These are phyloP conservation scores for Eucalyptus camaldulensis DNA, from an alignment of 345 rosid genomes.

Conservation along the genomic window DNA sequence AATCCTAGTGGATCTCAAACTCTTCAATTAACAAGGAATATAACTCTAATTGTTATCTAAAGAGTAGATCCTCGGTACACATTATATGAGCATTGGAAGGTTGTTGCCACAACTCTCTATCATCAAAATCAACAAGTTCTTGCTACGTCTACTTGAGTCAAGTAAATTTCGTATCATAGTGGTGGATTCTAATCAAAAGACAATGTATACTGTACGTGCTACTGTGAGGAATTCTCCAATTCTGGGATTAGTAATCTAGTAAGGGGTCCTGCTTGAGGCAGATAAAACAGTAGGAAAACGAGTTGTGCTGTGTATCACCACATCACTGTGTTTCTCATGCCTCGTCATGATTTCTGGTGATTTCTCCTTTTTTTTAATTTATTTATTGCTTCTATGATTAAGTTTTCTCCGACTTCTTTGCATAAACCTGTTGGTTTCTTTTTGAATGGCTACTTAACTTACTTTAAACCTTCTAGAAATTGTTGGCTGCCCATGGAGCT, in stretches of 20 bases:
- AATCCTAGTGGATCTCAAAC: neutral
- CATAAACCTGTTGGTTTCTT: neutral
- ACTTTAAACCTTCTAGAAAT: constrained; percentile 41
- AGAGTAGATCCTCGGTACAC: neutral
- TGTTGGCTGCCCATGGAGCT: constrained; percentile 90
- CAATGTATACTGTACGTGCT: neutral
- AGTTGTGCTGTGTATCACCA: neutral
- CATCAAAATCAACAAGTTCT: neutral
- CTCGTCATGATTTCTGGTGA: neutral
- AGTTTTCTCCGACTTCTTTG: neutral
- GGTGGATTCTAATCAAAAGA: neutral
- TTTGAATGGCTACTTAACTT: neutral
- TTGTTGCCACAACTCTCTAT: neutral
- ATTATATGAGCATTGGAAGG: neutral
- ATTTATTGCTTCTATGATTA: neutral
- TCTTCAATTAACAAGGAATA: neutral
- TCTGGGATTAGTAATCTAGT: neutral
- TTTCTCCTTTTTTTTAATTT: neutral
- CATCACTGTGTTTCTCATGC: neutral
- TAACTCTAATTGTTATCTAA: neutral
- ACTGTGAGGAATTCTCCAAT: neutral
- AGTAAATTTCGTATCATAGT: neutral
- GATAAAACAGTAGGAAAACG: neutral
- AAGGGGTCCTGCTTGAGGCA: neutral
- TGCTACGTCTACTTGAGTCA: neutral